Evolutionary conservation across 805 yeast species (phyloP), one percentile per base, ranked within the genome.

Genomic region (Candida fluviatilis): DNA sequence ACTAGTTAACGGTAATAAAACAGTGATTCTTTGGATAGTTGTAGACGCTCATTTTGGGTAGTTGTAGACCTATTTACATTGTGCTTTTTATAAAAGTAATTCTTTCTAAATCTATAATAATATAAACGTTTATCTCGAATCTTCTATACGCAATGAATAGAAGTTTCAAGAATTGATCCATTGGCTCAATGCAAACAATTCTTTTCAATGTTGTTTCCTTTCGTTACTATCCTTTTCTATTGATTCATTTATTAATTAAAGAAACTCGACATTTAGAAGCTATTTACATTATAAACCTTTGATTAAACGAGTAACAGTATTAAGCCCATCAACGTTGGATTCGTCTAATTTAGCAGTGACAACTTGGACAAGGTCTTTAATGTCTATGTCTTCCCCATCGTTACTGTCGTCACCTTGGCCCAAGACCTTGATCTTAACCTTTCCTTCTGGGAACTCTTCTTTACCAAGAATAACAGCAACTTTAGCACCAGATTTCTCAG

Each of bases 381-480:
- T 62, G 34, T 73, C 69, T 25, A 91, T 73, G 36, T 89, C 68
- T 48, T 79, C 90, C 46, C 99, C 99, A 54, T 89, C 95, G 57
- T 84, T 90, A 43, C 65, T 62, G 47, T 86, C 81, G 51, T 84
- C 90, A 50, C 93, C 96, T 52, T 86, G 87, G 38, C 97, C 96
- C 45, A 93, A 75, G 45, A 79, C 74, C 72, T 93, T 93, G 44
- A 93, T 82, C 69, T 96, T 82, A 42, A 90, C 71, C 44, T 82
- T 75, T 15, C 96, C 96, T 47, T 76, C 79, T 14, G 80, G 76
- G 53, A 66, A 89, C 65, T 93, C 99, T 60, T 93, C 97, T 60
- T 91, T 95, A 52, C 99, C 99, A 40, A 93, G 71, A 49, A 93
- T 93, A 31, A 93, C 95, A 10, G 93, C 96, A 32, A 89, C 52